Evolutionary conservation across 352 stramenopile species (phyloP).

Genomic region (Phytopythium cucurbitacearum): DNA sequence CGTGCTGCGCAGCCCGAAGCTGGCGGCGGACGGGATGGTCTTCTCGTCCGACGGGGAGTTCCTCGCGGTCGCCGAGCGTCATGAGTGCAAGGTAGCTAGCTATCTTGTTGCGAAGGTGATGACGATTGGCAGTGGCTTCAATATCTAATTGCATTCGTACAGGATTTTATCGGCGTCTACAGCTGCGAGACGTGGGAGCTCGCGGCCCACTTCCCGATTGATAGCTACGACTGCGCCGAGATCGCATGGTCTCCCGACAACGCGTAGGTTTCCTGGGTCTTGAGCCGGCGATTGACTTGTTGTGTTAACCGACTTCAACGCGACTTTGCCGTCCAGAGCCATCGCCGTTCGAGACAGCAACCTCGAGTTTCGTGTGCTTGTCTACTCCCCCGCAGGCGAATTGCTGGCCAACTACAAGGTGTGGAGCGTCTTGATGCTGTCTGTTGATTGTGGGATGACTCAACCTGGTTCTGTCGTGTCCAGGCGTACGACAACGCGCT

Average conservation of each 20-base stretch:
- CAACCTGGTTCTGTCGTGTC: neutral
- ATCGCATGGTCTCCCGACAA: conserved; percentile 66
- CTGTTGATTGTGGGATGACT: neutral
- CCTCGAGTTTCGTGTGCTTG: conserved; percentile 66
- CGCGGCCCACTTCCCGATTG: conserved; percentile 57
- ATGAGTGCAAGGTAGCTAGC: conserved; percentile 63
- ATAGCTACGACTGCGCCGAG: conserved; percentile 81
- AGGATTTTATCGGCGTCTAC: conserved; percentile 81
- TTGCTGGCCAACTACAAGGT: conserved; percentile 74
- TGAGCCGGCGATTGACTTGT: neutral
- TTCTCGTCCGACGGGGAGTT: conserved; percentile 59
- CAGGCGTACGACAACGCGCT: conserved; percentile 80
- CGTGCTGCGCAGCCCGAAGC: conserved; percentile 64
- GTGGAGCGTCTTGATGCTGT: neutral
- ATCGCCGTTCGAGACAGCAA: conserved; percentile 70
- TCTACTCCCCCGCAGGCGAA: conserved; percentile 63
- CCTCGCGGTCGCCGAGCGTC: conserved; percentile 62
- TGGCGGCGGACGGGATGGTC: conserved; percentile 54
- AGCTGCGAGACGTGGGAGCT: conserved; percentile 72
- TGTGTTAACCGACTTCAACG: neutral
- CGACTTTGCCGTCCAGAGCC: conserved; percentile 12
- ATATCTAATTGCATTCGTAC: neutral
- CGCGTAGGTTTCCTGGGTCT: conserved; percentile 27
- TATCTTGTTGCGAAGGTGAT: neutral
- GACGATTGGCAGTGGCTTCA: neutral